A percentile compares a stretch with the other conserved stretches of the same genome.
phyloP scores from a whole-genome alignment of 169 alveolate genomes.

The Plasmodium fragile region DNA sequence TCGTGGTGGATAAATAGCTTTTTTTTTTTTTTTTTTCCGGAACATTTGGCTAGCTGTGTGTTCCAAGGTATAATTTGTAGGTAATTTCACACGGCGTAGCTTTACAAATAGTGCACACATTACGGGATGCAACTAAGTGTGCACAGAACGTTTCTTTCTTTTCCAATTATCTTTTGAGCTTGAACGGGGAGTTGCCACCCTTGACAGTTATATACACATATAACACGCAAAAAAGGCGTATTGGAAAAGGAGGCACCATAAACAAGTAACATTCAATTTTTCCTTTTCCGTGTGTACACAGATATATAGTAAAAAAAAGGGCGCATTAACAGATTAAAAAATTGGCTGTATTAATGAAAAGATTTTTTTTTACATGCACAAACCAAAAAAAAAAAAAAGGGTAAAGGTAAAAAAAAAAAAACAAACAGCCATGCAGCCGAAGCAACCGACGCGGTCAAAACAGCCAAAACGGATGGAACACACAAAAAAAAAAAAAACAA shows the following conservation, averaged over 20 bases:
- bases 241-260: neutral
- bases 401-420: conserved; percentile 21
- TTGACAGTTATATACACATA: conserved; percentile 11
- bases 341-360: conserved; percentile 39
- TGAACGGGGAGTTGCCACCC: neutral
- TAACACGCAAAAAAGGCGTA: neutral
- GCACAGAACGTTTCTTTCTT: neutral
- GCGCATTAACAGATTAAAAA: conserved; percentile 1
- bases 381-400: conserved; percentile 2
- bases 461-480: neutral
- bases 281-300: conserved; percentile 18
- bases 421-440: neutral
- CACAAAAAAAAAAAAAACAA: too few species aligned
- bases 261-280: conserved; percentile 5
- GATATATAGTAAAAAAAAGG: conserved; percentile 5
- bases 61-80: neutral
- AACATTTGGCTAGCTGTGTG: conserved; percentile 54
- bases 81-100: neutral
- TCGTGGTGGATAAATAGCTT: conserved; percentile 1
- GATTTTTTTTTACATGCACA: conserved; percentile 33
- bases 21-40: conserved; percentile 17
- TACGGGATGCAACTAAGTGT: neutral
- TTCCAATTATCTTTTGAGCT: neutral
- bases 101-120: conserved; percentile 34
- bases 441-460: neutral